Base-by-base conservation (phyloP, 83 land plant genomes). In the Larix sibirica region DNA sequence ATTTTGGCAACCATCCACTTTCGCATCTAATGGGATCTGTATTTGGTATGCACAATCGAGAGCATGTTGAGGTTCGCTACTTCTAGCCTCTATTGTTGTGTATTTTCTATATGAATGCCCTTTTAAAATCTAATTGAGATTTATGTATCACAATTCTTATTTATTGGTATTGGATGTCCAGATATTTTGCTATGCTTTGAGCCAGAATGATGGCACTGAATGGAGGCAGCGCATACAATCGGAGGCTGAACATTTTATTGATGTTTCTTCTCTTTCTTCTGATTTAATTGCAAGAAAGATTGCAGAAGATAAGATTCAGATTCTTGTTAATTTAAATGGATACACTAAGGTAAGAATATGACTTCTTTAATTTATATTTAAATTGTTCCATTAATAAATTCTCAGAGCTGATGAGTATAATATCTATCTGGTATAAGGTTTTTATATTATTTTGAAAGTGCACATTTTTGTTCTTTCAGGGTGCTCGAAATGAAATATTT, bases 11-110 rank as follows among this genome's bases (percentile, higher is more conserved):
- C 76, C 99, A 98, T 82, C 99, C 99, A 16, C 85, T 98, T 31
- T 96, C 99, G 10, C 99, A 98, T 81, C 92, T 98, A 7, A 96
- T 98, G 99, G 99, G 99, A 36, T 98, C 99, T 65, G 94, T 98
- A 16, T 98, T 98, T 89, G 98, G 99, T 80, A 91, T 98, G 96
- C 99, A 98, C 85, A 89, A 96, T 79, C 80, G 89, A 77, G 91
- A 92, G 70, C 82, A 95, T 89, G 90, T 98, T 68, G 99, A 98
- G 99, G 99, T 97, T 82, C 21, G 81, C 74, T 70, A 81, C 10
- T 69, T 54, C 2, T 66, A 6, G 21, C 33, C 20, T 80, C 17
- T 40, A 80, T 18, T 36, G 54, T 33, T 82, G 79, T 40, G 3
- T 31, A 40, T 26, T 82, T 71, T 60, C 21, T 40, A 80, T 31